These are phyloP conservation scores for Coccomyxa sp. DNA, from an alignment of 139 green algal species.

Conservation along the genomic window DNA sequence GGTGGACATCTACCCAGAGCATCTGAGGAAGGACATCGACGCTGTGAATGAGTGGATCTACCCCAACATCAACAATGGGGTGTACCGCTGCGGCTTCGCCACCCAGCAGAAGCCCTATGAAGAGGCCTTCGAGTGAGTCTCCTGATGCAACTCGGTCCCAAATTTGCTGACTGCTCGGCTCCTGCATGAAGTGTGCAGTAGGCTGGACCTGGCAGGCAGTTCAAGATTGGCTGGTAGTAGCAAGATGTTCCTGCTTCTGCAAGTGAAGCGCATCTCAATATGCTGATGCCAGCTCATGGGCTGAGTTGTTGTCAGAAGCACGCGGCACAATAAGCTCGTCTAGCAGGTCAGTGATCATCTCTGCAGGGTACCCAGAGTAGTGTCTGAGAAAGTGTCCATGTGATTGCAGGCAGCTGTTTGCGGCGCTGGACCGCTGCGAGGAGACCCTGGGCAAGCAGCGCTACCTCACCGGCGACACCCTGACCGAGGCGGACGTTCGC, in stretches of 20 bases:
- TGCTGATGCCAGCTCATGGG: too few relatives aligned
- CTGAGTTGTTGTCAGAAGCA: too few relatives aligned
- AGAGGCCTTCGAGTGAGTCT: constrained; percentile 25
- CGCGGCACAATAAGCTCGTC: too few relatives aligned
- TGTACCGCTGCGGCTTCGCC: constrained; percentile 95
- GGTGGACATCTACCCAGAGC: constrained; percentile 79
- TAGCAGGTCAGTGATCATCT: neutral
- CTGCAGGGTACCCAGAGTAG: neutral
- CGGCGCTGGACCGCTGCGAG: constrained; percentile 74
- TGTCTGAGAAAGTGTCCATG: too few relatives aligned
- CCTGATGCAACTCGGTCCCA: too few relatives aligned
- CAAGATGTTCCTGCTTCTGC: too few relatives aligned
- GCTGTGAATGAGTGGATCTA: constrained; percentile 70
- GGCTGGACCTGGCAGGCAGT: too few relatives aligned
- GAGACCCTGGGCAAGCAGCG: constrained; percentile 69
- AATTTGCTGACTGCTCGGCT: too few relatives aligned
- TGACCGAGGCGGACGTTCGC: constrained; percentile 95
- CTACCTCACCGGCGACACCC: constrained; percentile 76
- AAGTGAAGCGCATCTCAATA: too few relatives aligned
- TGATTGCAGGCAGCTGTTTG: constrained; percentile 71
- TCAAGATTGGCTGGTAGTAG: too few relatives aligned
- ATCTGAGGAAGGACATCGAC: constrained; percentile 67
- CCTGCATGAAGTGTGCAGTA: too few relatives aligned
- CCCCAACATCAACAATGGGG: constrained; percentile 91
- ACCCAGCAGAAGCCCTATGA: constrained; percentile 86